Evolutionary conservation across 1,284 basidiomycete genomes (phyloP).

Genomic region (Sporisorium graminicola): DNA sequence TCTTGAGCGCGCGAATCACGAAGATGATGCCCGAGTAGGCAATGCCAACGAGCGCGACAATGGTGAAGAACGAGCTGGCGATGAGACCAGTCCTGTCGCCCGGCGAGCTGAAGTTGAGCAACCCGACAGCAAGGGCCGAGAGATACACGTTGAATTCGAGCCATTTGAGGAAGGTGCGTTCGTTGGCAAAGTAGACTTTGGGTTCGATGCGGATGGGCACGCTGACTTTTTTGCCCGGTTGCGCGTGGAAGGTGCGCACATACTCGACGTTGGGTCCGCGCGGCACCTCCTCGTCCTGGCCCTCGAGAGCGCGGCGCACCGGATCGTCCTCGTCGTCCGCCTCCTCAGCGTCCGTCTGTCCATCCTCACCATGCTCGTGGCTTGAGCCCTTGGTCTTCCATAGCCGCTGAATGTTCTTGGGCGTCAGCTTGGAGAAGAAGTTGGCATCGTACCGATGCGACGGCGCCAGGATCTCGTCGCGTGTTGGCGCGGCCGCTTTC

Average conservation of each 20-base stretch:
- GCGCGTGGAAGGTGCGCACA: slow-evolving; percentile 83
- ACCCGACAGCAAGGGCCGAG: slow-evolving; percentile 67
- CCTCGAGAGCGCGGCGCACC: slow-evolving; percentile 60
- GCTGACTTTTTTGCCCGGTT: slow-evolving; percentile 88
- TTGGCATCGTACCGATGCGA: slow-evolving; percentile 63
- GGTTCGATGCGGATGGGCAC: slow-evolving; percentile 95
- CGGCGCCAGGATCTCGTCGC: slow-evolving; percentile 66
- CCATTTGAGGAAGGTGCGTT: slow-evolving; percentile 83
- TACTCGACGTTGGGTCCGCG: slow-evolving; percentile 73
- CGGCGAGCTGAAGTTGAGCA: slow-evolving; percentile 84
- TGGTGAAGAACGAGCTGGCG: slow-evolving; percentile 86
- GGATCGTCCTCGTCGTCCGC: slow-evolving; percentile 71
- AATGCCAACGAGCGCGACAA: slow-evolving; percentile 88
- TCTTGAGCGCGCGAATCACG: slow-evolving; percentile 82
- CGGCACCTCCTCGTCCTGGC: slow-evolving; percentile 66
- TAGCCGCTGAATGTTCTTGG: slow-evolving; percentile 63
- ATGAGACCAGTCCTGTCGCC: slow-evolving; percentile 83
- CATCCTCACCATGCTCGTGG: slow-evolving; percentile 39
- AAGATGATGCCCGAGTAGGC: slow-evolving; percentile 90
- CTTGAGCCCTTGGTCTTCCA: slow-evolving; percentile 59
- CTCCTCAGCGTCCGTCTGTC: slow-evolving; percentile 45
- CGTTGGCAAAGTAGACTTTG: slow-evolving; percentile 97
- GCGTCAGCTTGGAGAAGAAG: slow-evolving; percentile 67
- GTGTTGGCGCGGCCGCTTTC: slow-evolving; percentile 36
- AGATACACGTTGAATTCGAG: slow-evolving; percentile 83